Conservation (phyloP, 2,329 filamentous ascomycete species). For the Alternaria hordeiaustralica region DNA sequence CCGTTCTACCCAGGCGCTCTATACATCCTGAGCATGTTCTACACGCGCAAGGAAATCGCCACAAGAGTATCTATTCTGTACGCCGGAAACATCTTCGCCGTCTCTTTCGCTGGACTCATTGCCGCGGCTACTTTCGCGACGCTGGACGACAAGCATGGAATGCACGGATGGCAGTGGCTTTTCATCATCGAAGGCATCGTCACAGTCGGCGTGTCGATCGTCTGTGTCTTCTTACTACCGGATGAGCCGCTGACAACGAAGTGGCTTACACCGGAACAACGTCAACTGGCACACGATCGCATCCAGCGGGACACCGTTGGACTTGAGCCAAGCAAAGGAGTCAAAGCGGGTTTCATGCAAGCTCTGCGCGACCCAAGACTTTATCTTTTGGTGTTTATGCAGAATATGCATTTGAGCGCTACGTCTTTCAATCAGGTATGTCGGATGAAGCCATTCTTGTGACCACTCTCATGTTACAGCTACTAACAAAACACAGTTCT, state of each 20-base stretch:
- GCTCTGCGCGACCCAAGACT: slow-evolving; percentile 59
- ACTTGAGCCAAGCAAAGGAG: slow-evolving; percentile 48
- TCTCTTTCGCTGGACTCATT: slow-evolving; percentile 51
- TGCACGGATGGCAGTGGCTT: slow-evolving; percentile 44
- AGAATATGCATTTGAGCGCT: slow-evolving; percentile 60
- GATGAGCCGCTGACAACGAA: slow-evolving; percentile 43
- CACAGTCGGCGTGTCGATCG: not conserved
- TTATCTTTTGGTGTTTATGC: slow-evolving; percentile 63
- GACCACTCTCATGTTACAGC: not conserved
- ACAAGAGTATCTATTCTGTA: slow-evolving; percentile 43
- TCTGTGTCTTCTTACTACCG: slow-evolving; percentile 34
- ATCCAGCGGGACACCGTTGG: slow-evolving; percentile 53
- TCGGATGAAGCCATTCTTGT: not conserved
- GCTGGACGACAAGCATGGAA: slow-evolving; percentile 17
- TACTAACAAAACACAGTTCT: slow-evolving; percentile 27
- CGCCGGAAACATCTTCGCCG: slow-evolving; percentile 48
- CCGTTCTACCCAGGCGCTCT: slow-evolving; percentile 66
- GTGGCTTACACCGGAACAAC: slow-evolving; percentile 55
- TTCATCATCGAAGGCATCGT: slow-evolving; percentile 5
- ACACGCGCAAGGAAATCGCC: slow-evolving; percentile 60
- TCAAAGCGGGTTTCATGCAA: slow-evolving; percentile 55
- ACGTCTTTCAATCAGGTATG: slow-evolving; percentile 54
- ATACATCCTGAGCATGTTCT: slow-evolving; percentile 68
- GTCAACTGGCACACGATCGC: slow-evolving; percentile 38
- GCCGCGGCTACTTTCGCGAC: slow-evolving; percentile 43